phyloP scores from a whole-genome alignment of 805 yeast species.

The Yamadazyma insecticola region DNA sequence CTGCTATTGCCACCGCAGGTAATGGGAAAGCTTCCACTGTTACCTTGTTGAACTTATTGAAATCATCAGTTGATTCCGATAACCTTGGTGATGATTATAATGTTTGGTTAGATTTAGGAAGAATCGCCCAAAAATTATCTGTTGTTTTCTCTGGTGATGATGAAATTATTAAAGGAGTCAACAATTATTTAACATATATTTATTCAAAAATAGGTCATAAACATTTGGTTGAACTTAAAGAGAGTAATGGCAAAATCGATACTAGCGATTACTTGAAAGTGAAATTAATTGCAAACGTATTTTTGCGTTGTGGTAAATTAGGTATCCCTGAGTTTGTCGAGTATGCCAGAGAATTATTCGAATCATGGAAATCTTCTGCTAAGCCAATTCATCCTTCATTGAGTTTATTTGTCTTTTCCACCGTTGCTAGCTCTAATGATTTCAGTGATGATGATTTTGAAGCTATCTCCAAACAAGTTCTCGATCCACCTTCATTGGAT shows the following conservation, averaged over 20 bases:
- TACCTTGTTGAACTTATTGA: constrained; percentile 41
- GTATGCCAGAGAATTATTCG: constrained; percentile 28
- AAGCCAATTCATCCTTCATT: constrained; percentile 39
- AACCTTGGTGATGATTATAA: constrained; percentile 33
- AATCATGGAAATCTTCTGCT: constrained; percentile 16
- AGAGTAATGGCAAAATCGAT: constrained; percentile 11
- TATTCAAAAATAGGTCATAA: constrained; percentile 20
- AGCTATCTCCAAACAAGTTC: constrained; percentile 42
- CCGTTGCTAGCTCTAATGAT: constrained; percentile 36
- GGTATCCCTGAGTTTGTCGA: constrained; percentile 33
- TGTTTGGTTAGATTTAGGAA: constrained; percentile 53
- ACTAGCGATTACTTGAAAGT: constrained; percentile 22
- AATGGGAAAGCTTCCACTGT: constrained; percentile 26
- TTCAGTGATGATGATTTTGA: constrained; percentile 30
- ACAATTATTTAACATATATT: constrained; percentile 25
- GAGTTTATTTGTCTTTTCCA: constrained; percentile 37
- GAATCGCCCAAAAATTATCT: constrained; percentile 32
- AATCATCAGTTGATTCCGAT: constrained; percentile 20
- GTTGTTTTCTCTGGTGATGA: constrained; percentile 29
- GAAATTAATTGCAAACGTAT: constrained; percentile 35
- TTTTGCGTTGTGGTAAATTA: constrained; percentile 36
- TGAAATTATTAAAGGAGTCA: constrained; percentile 21
- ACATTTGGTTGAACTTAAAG: constrained; percentile 20
- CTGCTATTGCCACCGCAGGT: constrained; percentile 47
- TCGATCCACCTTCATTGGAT: constrained; percentile 50